Evolutionary conservation across 2,329 filamentous ascomycete species (phyloP), one percentile per base, ranked within the genome.

Genomic region (Laburnicola sp.): DNA sequence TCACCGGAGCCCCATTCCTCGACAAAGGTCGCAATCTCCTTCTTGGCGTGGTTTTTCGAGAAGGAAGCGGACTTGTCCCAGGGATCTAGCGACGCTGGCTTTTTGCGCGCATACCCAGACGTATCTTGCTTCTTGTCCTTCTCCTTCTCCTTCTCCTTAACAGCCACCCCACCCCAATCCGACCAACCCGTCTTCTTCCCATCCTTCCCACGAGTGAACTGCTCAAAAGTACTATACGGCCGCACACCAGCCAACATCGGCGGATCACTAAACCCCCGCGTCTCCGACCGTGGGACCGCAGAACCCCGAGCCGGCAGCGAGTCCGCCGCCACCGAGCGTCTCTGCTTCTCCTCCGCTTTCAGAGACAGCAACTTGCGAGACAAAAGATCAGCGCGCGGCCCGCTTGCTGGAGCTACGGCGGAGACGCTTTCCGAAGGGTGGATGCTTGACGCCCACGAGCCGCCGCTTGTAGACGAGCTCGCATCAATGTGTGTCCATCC

Each of bases 391-490:
- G 25, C 3, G 10, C 4, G 16, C 1, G 25, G n/a, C 11, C 6
- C 34, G 11, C 27, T 28, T 9, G n/a, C 4, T 16, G 41, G 9
- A 21, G 26, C 26, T 3, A 22, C 23, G n/a, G 22, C 42, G 16
- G 30, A 45, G n/a, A 51, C 22, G 31, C 48, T 51, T 11, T 45
- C 44, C 3, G 41, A 41, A 46, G 42, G 48, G 25, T 38, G 28
- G 2, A 51, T 37, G 21, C 37, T 48, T 10, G 10, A 21, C 10
- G 25, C 10, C 49, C 43, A 52, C 21, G 38, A 34, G 10, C 39
- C 36, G 11, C 28, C 36, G 11, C 28, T 41, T 5, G 32, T 30
- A n/a, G 39, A 39, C 8, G 49, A 48, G 6, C 8, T 23, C 9
- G 44, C 25, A 4, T 47, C 41, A 16, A 47, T 31, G n/a, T 42